Conservation (phyloP, 805 yeast species). For the Komagataella pseudopastoris region DNA sequence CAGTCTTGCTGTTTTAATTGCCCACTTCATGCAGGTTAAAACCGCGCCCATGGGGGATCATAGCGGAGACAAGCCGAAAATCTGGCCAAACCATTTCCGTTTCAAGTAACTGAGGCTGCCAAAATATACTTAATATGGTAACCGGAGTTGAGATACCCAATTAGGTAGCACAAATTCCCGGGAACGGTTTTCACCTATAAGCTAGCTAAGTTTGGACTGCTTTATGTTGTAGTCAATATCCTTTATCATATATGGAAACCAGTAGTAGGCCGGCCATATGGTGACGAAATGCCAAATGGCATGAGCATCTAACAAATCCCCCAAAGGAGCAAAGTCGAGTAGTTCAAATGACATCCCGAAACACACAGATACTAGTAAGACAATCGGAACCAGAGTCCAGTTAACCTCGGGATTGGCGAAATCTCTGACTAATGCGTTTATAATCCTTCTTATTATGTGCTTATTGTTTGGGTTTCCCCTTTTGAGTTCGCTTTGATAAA, state of each 20-base stretch:
- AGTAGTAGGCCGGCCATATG: constrained; percentile 60
- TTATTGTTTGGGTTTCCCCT: background rate
- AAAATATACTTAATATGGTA: background rate
- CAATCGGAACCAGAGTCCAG: constrained; percentile 39
- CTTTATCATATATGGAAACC: constrained; percentile 49
- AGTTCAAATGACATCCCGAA: constrained; percentile 82
- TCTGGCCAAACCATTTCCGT: background rate
- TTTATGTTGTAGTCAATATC: constrained; percentile 20
- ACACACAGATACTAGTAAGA: constrained; percentile 36
- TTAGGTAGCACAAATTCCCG: background rate
- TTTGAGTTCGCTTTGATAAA: constrained; percentile 5
- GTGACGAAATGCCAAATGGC: constrained; percentile 90
- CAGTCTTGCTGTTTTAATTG: background rate
- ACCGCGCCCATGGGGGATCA: background rate
- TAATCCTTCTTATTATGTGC: background rate
- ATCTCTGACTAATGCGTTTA: constrained; percentile 8
- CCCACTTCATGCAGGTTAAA: background rate
- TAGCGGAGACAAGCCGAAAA: background rate
- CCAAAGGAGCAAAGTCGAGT: constrained; percentile 74
- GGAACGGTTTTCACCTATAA: too few relatives aligned
- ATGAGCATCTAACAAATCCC: constrained; percentile 74
- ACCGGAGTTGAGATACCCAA: background rate
- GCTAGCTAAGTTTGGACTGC: background rate
- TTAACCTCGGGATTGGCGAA: constrained; percentile 14
- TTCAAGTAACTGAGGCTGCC: background rate